phyloP scores from a whole-genome alignment of 2,329 filamentous ascomycete genomes.

The Aspergillus pseudoterreus region DNA sequence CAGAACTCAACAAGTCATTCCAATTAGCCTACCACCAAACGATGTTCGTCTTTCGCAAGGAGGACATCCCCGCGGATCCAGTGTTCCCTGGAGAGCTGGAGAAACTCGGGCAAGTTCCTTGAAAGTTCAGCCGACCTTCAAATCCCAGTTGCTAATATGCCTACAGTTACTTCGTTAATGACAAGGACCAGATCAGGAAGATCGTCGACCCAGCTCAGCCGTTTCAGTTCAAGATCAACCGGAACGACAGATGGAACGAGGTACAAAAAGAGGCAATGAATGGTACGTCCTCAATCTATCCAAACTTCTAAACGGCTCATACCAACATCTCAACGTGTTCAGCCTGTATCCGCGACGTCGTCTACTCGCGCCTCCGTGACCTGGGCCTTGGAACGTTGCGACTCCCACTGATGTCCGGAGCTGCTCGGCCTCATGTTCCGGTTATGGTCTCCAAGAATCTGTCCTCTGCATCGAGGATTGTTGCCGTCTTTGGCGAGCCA shows the following conservation, averaged over 20 bases:
- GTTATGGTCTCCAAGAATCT: slow-evolving; percentile 65
- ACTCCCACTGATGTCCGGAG: slow-evolving; percentile 56
- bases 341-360: slow-evolving; percentile 56
- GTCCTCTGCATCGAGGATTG: slow-evolving; percentile 55
- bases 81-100: slow-evolving; percentile 63
- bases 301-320: slow-evolving; percentile 1
- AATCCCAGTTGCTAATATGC: background rate
- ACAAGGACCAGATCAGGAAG: slow-evolving; percentile 68
- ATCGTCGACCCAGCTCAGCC: slow-evolving; percentile 64
- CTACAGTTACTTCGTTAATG: slow-evolving; percentile 72
- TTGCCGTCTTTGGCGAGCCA: slow-evolving; percentile 72
- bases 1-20: background rate
- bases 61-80: slow-evolving; percentile 67
- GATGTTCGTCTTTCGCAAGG: slow-evolving; percentile 74
- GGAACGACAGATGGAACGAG: slow-evolving; percentile 73
- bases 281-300: slow-evolving; percentile 44
- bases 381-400: slow-evolving; percentile 58
- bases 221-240: slow-evolving; percentile 71
- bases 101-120: slow-evolving; percentile 63
- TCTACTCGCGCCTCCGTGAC: slow-evolving; percentile 58
- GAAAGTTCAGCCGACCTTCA: background rate
- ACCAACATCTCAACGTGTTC: background rate
- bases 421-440: slow-evolving; percentile 58
- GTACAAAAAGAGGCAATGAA: slow-evolving; percentile 72
- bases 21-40: background rate